Base-by-base conservation (phyloP, 116 monocot genomes). In the Trichopus zeylanicus region DNA sequence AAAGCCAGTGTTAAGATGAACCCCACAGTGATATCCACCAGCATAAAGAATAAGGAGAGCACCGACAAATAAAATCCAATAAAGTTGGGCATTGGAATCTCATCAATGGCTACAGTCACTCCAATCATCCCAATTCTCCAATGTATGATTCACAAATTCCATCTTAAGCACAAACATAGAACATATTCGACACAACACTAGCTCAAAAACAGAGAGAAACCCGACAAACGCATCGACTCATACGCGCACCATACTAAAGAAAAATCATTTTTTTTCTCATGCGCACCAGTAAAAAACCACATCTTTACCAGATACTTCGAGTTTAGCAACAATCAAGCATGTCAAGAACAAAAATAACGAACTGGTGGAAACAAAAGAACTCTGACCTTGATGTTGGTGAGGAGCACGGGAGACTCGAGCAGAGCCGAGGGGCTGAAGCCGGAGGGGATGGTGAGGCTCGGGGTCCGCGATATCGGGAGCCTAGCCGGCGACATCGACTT, bases 371-470 rank as follows among this genome's bases (percentile, higher is more conserved):
- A 46, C 28, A 66, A 3, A 27, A 42, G 9, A n/a, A n/a, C n/a
- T n/a, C n/a, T n/a, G n/a, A 84, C 93, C 93, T 93, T 88, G 56
- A 88, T 61, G 61, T 93, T 82, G 58, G 75, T 80, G 66, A 93
- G 84, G 31, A 93, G 85, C 16, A 93, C 93, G 10, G 93, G 93
- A 0, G 93, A 93, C 48, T 93, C 93, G 46, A 93, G 93, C 37
- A 93, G 73, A 10, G 85, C 69, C 26, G 79, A 63, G 48, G 93
- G 93, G 78, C 84, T 85, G 64, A 88, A 63, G 11, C 93, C 88
- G 13, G 88, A 66, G 0, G 93, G 76, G 24, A 88, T 82, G 10
- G 82, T 88, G 51, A 88, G 66, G 69, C 81, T 73, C 16, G 88
- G 77, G 12, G 81, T 70, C 35, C 93, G 64, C 21, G 81, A 26